Conservation (phyloP, 805 yeast species). For the Ogataea neopini region DNA sequence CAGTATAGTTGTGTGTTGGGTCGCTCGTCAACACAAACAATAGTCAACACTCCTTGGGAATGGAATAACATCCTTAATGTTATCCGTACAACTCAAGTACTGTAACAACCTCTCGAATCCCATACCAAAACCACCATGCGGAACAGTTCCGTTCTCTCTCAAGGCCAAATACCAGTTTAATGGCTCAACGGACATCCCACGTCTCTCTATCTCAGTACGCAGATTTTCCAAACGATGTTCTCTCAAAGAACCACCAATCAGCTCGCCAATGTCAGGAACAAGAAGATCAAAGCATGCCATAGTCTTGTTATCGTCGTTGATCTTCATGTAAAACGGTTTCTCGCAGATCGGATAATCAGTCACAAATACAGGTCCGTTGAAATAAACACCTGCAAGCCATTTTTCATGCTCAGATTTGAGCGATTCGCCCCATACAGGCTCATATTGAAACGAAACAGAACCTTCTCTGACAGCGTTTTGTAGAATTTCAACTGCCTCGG, state of each 20-base stretch:
- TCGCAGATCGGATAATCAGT: constrained; percentile 78
- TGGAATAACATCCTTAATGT: constrained; percentile 83
- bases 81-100: constrained; percentile 71
- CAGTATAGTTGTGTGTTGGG: no score
- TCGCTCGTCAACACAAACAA: constrained; percentile 45
- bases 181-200: constrained; percentile 58
- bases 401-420: constrained; percentile 88
- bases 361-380: constrained; percentile 78
- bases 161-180: constrained; percentile 80
- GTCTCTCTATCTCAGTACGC: constrained; percentile 46
- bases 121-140: constrained; percentile 97
- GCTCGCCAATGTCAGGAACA: constrained; percentile 90
- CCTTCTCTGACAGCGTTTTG: constrained; percentile 33
- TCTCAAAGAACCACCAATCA: constrained; percentile 92
- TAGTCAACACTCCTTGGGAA: constrained; percentile 74
- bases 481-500: constrained; percentile 67
- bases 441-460: constrained; percentile 39
- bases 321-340: constrained; percentile 93
- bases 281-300: constrained; percentile 90
- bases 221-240: constrained; percentile 62
- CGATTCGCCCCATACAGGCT: constrained; percentile 69
- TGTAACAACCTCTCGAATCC: constrained; percentile 87
- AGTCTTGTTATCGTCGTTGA: constrained; percentile 48
- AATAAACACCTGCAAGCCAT: constrained; percentile 74
- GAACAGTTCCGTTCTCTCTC: constrained; percentile 76